Conservation (phyloP, 176 grass and related monocot species). For the Carex cristatella region DNA sequence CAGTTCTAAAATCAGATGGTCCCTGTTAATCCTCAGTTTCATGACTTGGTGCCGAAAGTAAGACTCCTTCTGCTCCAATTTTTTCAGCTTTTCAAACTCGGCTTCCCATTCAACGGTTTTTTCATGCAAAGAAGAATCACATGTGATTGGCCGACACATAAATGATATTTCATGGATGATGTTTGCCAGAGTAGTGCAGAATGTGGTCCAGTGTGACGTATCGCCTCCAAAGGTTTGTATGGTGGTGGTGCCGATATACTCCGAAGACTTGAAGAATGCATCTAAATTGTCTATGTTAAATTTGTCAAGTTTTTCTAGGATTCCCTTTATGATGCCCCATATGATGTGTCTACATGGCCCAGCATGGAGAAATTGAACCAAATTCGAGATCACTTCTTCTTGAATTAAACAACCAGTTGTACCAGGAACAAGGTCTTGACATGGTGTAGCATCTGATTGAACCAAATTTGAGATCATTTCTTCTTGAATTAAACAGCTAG, state of each 20-base stretch:
- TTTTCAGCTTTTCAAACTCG: background rate
- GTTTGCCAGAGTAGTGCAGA: background rate
- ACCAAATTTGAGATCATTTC: too few relatives aligned
- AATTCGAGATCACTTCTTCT: background rate
- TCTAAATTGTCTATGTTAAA: background rate
- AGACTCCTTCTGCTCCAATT: background rate
- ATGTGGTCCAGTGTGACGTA: background rate
- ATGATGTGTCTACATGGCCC: conserved; percentile 7
- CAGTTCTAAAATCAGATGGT: background rate
- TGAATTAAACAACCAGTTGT: too few relatives aligned
- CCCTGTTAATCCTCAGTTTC: background rate
- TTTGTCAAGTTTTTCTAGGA: background rate
- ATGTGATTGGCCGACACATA: background rate
- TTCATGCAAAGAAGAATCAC: background rate
- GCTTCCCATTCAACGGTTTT: background rate
- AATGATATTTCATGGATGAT: background rate
- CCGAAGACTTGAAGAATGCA: background rate
- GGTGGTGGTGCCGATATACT: background rate
- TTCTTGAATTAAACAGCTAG: too few relatives aligned
- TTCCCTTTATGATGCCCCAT: conserved; percentile 8
- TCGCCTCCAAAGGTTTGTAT: background rate
- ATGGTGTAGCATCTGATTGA: background rate
- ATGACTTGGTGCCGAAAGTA: background rate
- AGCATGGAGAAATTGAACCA: background rate
- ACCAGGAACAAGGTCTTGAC: background rate